Base-by-base conservation (phyloP, 1,284 basidiomycete genomes). In the Microstroma glucosiphilum region DNA sequence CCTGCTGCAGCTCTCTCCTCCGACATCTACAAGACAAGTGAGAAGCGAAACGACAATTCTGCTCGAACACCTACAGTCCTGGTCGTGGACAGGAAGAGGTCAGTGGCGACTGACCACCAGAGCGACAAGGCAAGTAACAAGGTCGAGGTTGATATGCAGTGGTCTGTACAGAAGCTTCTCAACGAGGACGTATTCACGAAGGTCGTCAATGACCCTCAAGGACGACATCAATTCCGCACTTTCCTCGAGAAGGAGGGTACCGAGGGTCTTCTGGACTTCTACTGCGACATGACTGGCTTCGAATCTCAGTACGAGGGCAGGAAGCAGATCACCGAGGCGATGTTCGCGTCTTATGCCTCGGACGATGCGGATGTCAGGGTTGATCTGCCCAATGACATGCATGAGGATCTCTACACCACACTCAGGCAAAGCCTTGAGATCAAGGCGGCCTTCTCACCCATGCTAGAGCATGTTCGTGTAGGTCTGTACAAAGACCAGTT, bases 181-280 rank as follows among this genome's bases (percentile, higher is more conserved):
- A 51, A 26, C n/a, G 58, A 64, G 40, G 61, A 66, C 17, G 63
- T 70, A 15, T 71, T 70, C 42, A 54, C 43, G 41, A 51, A 69
- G 56, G 37, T 71, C 26, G 58, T 70, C 17, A 43, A 60, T 7
- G 66, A 71, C 56, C 61, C 67, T 13, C 66, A 70, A 23, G 69
- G 70, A 0, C 53, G 69, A 6, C 66, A 70, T 48, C 60, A 64
- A 12, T 71, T 71, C 57, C 55, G 70, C 13, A 58, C 61, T 17
- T 70, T 56, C 17, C 62, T 71, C 30, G 41, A 43, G 21, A 23
- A 30, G 15, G 37, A 56, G 6, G 46, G 60, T 41, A 43, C 23
- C 21, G 60, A 61, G 51, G 42, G 30, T 13, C 56, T 30, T 46
- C 57, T 68, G 12, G 66, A 68, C 55, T 40, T 68, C 15, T 43